Evolutionary conservation across 2,329 filamentous ascomycete species (phyloP).

Genomic region (Alternaria sp.): DNA sequence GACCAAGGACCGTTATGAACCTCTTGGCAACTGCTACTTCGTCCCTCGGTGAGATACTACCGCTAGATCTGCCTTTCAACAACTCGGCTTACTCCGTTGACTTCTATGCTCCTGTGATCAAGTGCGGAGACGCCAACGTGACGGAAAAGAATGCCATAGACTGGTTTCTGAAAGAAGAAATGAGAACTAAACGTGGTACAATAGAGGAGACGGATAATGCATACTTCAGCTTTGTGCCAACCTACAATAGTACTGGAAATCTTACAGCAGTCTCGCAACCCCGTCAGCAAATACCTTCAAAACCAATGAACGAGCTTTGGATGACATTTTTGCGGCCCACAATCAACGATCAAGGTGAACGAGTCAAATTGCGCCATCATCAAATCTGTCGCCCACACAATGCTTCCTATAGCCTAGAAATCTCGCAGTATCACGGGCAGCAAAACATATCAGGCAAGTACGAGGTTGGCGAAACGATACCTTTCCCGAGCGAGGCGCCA

Average conservation of each 20-base stretch:
- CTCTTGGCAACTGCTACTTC: slow-evolving; percentile 2
- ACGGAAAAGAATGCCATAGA: neutral
- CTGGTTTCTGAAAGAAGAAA: neutral
- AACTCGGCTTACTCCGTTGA: neutral
- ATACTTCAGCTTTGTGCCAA: slow-evolving; percentile 1
- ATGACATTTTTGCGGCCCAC: slow-evolving; percentile 24
- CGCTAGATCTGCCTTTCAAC: slow-evolving; percentile 2
- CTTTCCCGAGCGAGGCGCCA: neutral
- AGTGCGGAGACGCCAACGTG: neutral
- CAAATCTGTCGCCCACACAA: slow-evolving; percentile 23
- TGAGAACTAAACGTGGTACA: neutral
- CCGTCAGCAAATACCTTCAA: neutral
- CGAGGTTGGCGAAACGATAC: neutral
- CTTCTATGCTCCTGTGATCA: slow-evolving; percentile 2
- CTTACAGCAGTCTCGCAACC: neutral
- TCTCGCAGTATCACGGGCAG: neutral
- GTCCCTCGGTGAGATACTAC: neutral
- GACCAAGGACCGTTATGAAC: neutral
- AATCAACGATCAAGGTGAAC: neutral
- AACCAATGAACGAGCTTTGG: slow-evolving; percentile 16
- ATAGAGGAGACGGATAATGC: neutral
- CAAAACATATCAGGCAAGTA: neutral
- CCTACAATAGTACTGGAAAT: neutral
- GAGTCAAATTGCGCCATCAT: slow-evolving; percentile 20
- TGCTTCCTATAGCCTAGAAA: neutral